A percentile compares a stretch with the other conserved stretches of the same genome.
These are phyloP conservation scores for Flueggea neowawraea DNA, from an alignment of 441 rosid species.

Conservation along the genomic window DNA sequence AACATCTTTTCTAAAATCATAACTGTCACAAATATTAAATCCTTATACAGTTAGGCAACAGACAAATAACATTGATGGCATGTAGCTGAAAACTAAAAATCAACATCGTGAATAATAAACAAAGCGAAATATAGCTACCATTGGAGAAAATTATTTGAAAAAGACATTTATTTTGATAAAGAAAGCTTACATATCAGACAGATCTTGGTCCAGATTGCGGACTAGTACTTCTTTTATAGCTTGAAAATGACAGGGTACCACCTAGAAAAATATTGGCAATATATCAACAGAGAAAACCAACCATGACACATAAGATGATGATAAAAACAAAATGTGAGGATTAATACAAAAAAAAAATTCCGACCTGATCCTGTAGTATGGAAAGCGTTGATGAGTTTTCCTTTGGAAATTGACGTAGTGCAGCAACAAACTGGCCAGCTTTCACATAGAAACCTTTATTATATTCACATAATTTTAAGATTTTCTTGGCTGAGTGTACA, in stretches of 20 bases:
- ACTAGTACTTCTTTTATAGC: conserved; percentile 53
- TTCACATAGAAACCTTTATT: conserved; percentile 89
- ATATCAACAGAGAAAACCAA: conserved; percentile 19
- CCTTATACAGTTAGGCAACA: too few relatives aligned
- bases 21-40: too few relatives aligned
- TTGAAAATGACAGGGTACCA: conserved; percentile 71
- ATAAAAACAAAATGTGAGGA: neutral
- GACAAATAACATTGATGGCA: too few relatives aligned
- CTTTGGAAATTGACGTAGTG: conserved; percentile 72
- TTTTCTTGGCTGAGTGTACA: conserved; percentile 71
- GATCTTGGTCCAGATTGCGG: conserved; percentile 56
- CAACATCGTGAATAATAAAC: neutral
- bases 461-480: conserved; percentile 63
- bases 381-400: conserved; percentile 71
- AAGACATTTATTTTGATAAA: conserved; percentile 1
- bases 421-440: conserved; percentile 92
- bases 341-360: neutral
- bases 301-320: neutral
- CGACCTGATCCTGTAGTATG: conserved; percentile 80
- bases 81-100: too few relatives aligned
- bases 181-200: conserved; percentile 54
- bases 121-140: neutral
- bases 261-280: conserved; percentile 35
- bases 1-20: too few relatives aligned
- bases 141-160: neutral